Conservation (phyloP, 768 basidiomycete genomes). For the Russula compacta region DNA sequence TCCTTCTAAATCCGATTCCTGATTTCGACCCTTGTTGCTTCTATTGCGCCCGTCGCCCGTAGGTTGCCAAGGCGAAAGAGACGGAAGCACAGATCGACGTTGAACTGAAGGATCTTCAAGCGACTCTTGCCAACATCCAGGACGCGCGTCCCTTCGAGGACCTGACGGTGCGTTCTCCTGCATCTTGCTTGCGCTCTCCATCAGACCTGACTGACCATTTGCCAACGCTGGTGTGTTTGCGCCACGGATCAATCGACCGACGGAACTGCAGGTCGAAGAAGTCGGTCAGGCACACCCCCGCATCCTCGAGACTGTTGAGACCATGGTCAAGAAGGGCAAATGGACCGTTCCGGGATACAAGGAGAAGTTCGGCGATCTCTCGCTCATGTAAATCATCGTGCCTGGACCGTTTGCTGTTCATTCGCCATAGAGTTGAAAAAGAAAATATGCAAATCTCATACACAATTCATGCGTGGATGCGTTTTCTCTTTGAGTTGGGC, state of each 20-base stretch:
- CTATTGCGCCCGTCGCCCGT: not conserved
- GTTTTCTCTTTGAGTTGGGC: too few relatives aligned
- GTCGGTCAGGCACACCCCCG: conserved; percentile 90
- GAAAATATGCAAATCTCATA: not conserved
- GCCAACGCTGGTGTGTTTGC: not conserved
- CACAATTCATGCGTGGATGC: too few relatives aligned
- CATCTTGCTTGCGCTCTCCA: not conserved
- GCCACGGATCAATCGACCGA: not conserved
- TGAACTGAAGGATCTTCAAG: conserved; percentile 85
- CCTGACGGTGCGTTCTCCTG: conserved; percentile 61
- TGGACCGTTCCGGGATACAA: conserved; percentile 96
- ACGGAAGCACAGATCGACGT: conserved; percentile 84
- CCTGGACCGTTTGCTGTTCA: not conserved
- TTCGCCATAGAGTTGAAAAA: conserved; percentile 7
- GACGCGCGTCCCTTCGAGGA: conserved; percentile 96
- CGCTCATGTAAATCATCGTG: conserved; percentile 59
- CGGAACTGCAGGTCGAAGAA: conserved; percentile 58
- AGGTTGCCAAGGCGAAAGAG: conserved; percentile 86
- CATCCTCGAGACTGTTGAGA: conserved; percentile 83
- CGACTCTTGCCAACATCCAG: conserved; percentile 93
- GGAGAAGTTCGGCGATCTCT: conserved; percentile 95
- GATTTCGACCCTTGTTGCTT: not conserved
- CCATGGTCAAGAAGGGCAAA: conserved; percentile 95
- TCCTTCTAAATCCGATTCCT: not conserved
- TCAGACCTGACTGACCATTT: not conserved